A percentile compares a stretch with the other conserved stretches of the same genome.
Conservation (phyloP, 345 rosid genomes). For the Turnera subulata region DNA sequence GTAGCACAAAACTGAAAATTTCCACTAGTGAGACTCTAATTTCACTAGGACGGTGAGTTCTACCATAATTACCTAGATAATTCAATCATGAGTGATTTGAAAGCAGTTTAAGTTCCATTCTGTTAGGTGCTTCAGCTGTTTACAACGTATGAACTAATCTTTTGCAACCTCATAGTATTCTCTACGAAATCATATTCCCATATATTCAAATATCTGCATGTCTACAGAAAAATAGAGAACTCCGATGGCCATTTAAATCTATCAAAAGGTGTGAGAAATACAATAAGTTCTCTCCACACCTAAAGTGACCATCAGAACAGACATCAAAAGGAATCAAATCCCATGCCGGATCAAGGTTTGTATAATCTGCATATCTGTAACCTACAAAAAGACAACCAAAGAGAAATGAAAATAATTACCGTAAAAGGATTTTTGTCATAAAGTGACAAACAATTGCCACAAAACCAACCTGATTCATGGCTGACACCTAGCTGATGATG, state of each 20-base stretch:
- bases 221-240: not conserved
- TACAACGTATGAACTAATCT: no score
- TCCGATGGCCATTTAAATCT: not conserved
- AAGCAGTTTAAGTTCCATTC: no score
- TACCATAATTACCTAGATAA: no score
- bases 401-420: not conserved
- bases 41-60: no score
- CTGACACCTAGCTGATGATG: slow-evolving; percentile 9
- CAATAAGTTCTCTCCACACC: not conserved
- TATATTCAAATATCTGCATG: not conserved
- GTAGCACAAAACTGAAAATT: no score
- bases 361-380: slow-evolving; percentile 9
- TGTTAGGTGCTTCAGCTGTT: no score
- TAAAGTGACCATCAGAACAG: not conserved
- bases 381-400: slow-evolving; percentile 7
- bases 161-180: no score
- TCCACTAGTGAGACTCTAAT: no score
- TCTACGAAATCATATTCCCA: no score
- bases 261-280: not conserved
- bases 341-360: slow-evolving; percentile 16
- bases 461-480: slow-evolving; percentile 10
- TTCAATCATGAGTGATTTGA: no score
- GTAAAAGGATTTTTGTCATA: not conserved
- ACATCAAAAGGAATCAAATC: not conserved
- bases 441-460: not conserved